Evolutionary conservation across 1,139 yeast genomes (phyloP), one percentile per base, ranked within the genome.

Genomic region (Geotrichum bryndzae): DNA sequence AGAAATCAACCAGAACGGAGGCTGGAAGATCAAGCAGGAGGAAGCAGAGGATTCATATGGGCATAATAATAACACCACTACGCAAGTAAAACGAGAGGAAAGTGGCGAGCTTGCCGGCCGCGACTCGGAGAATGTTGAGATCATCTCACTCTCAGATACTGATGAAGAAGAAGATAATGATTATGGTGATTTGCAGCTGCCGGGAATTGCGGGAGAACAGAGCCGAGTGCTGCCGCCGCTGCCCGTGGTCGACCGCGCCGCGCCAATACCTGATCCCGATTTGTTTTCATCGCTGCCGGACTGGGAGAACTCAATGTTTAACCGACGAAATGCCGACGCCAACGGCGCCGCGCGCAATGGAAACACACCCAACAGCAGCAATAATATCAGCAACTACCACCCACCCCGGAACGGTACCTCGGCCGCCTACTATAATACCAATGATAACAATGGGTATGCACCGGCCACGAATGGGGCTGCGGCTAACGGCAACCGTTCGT

Each of bases 101-200:
- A 18, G 41, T 51, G 18, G 29, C 23, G 22, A 54, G 52, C 35
- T 3, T 87, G 88, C 10, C 88, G 82, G 69, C 94, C 78, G 52
- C 35, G 22, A 51, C 29, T 23, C 54, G 4, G 35, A 51, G 18
- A 51, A 27, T 22, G 54, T 51, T 13, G 35, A 35, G 6, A 54
- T 58, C 3, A 54, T 58, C 11, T 23, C 45, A 23, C 22, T 58
- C 15, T 45, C 54, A n/a, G 61, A 58, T 52, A 48, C 57, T 35
- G 59, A 57, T n/a, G 61, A 58, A 8, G 61, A 58, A n/a, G 46
- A 51, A 7, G 35, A 27, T 22, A 29, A 51, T 13, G 45, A 50
- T 8, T 48, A 52, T 31, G 11, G 10, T 56, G 45, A 38, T 6
- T 25, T 33, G 45, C 51, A 22, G n/a, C 38, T 5, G 22, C 53